Evolutionary conservation across 2,329 filamentous ascomycete genomes (phyloP).

Genomic region (Harringtonia lauricola): DNA sequence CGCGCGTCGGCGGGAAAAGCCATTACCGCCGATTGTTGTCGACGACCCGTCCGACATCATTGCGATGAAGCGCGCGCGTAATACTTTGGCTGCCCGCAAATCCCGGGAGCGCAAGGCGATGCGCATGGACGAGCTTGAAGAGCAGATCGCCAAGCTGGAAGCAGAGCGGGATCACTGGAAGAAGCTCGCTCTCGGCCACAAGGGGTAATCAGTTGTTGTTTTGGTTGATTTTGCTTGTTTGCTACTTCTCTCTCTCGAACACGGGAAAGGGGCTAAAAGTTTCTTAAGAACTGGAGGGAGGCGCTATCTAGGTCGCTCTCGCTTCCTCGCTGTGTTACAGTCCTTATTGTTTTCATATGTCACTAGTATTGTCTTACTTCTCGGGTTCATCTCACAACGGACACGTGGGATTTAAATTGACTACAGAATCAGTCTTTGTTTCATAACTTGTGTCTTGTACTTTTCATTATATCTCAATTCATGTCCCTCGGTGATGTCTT

Average conservation of each 20-base stretch:
- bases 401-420: no score
- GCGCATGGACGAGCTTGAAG: slow-evolving; percentile 64
- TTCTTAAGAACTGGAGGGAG: slow-evolving; percentile 6
- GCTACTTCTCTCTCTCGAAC: not conserved
- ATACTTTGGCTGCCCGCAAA: slow-evolving; percentile 87
- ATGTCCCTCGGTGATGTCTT: no score
- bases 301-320: not conserved
- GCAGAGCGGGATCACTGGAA: slow-evolving; percentile 58
- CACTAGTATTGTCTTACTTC: not conserved
- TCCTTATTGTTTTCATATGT: not conserved
- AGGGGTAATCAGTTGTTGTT: slow-evolving; percentile 12
- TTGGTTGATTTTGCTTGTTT: slow-evolving; percentile 1
- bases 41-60: slow-evolving; percentile 61
- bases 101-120: slow-evolving; percentile 79
- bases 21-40: slow-evolving; percentile 66
- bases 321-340: not conserved
- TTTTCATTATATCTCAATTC: no score
- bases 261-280: slow-evolving; percentile 2
- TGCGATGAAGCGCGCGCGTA: slow-evolving; percentile 89
- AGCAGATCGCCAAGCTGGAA: slow-evolving; percentile 58
- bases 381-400: no score
- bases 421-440: no score
- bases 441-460: no score
- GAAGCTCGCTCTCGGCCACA: slow-evolving; percentile 34
- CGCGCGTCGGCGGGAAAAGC: slow-evolving; percentile 68